Conservation (phyloP, 805 yeast genomes). For the Metschnikowia dekortorum region DNA sequence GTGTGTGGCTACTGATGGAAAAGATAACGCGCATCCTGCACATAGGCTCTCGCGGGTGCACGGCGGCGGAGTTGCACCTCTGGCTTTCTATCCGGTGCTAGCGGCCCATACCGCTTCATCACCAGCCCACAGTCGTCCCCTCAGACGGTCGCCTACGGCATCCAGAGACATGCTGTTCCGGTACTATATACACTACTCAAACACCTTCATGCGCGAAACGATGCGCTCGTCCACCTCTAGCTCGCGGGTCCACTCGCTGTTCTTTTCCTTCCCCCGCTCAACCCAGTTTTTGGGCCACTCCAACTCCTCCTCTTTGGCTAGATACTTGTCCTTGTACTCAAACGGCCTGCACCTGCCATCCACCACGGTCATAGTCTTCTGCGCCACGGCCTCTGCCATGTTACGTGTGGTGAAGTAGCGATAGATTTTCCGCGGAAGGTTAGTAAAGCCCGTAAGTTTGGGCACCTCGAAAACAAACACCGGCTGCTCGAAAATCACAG, state of each 20-base stretch:
- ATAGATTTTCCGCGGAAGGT: constrained; percentile 69
- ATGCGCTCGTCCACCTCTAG: constrained; percentile 68
- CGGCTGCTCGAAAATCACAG: constrained; percentile 72
- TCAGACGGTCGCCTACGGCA: no score
- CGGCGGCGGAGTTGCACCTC: no score
- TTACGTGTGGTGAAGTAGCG: constrained; percentile 72
- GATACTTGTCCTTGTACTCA: constrained; percentile 36
- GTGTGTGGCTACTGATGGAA: background rate
- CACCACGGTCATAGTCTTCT: constrained; percentile 49
- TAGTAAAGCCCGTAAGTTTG: constrained; percentile 72
- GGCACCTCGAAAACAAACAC: constrained; percentile 71
- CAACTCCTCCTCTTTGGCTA: constrained; percentile 20
- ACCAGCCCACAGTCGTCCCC: no score
- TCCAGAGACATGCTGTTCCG: background rate
- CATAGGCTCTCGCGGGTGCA: background rate
- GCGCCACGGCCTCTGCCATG: constrained; percentile 64
- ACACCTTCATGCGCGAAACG: constrained; percentile 47
- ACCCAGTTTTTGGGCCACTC: constrained; percentile 57
- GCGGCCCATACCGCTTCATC: no score
- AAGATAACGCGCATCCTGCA: constrained; percentile 1
- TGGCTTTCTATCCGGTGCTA: no score
- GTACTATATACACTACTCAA: constrained; percentile 17
- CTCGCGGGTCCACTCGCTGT: constrained; percentile 86
- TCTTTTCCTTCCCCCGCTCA: constrained; percentile 61
- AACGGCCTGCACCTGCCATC: constrained; percentile 53